These are phyloP conservation scores for Dalbergia cultrata DNA, from an alignment of 306 rosid genomes.

Conservation along the genomic window DNA sequence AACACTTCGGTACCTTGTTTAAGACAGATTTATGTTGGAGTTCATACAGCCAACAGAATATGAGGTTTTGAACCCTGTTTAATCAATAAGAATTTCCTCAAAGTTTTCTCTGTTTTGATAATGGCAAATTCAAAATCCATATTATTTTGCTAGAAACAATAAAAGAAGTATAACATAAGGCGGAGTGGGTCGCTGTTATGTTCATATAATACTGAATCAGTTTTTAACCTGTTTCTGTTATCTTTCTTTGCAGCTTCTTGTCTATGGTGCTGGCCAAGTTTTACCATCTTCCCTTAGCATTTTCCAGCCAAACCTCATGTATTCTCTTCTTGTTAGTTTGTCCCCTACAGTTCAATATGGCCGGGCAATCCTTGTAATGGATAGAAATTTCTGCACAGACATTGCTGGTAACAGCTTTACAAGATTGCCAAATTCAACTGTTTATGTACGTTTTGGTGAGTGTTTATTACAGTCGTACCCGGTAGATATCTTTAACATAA, in stretches of 20 bases:
- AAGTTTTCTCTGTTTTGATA: background rate
- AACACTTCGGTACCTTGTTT: background rate
- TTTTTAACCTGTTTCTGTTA: constrained; percentile 41
- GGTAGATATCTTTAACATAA: constrained; percentile 14
- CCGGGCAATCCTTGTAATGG: constrained; percentile 85
- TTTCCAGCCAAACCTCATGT: constrained; percentile 71
- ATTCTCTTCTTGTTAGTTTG: constrained; percentile 73
- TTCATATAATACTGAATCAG: background rate
- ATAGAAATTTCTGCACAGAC: constrained; percentile 80
- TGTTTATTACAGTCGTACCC: constrained; percentile 11
- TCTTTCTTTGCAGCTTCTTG: constrained; percentile 72
- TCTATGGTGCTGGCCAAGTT: constrained; percentile 90
- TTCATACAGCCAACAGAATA: background rate
- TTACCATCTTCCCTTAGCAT: constrained; percentile 77
- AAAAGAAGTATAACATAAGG: background rate
- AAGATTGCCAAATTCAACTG: constrained; percentile 76
- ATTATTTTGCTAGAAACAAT: background rate
- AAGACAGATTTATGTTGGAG: background rate
- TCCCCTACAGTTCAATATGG: constrained; percentile 65
- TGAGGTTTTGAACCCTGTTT: background rate
- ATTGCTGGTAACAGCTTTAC: constrained; percentile 79
- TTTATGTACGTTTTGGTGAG: constrained; percentile 82
- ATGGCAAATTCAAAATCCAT: constrained; percentile 14
- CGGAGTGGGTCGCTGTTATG: background rate
- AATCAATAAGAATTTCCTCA: constrained; percentile 5